A percentile compares a stretch with the other conserved stretches of the same genome.
These are phyloP conservation scores for Caryocar brasiliense DNA, from an alignment of 441 rosid genomes.

Conservation along the genomic window DNA sequence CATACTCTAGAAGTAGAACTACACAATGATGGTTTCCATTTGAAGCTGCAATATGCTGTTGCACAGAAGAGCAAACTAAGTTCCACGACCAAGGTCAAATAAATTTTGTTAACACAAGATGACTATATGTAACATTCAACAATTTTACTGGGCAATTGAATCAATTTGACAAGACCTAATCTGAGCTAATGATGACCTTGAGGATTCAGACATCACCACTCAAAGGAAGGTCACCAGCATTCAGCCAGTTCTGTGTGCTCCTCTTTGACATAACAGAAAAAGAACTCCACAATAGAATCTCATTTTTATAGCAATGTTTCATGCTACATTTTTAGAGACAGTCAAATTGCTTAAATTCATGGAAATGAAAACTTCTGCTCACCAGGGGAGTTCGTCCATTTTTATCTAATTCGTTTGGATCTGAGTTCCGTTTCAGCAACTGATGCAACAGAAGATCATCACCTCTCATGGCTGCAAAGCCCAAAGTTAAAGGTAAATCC, in stretches of 20 bases:
- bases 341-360: background rate
- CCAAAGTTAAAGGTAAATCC: conserved; percentile 68
- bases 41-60: conserved; percentile 80
- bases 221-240: too few species aligned
- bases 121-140: too few species aligned
- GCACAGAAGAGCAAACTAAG: conserved; percentile 4
- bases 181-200: too few species aligned
- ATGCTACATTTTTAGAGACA: too few species aligned
- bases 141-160: too few species aligned
- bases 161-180: too few species aligned
- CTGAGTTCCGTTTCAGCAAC: conserved; percentile 58
- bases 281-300: too few species aligned
- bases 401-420: conserved; percentile 62
- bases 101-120: background rate
- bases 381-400: conserved; percentile 66
- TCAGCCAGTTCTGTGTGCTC: too few species aligned
- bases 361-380: background rate
- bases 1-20: conserved; percentile 56
- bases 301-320: too few species aligned
- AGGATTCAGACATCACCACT: too few species aligned
- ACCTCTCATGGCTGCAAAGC: conserved; percentile 69
- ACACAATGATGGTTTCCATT: conserved; percentile 56
- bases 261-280: too few species aligned
- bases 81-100: background rate
- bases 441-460: conserved; percentile 68